Evolutionary conservation across 2,329 filamentous ascomycete genomes (phyloP).

Genomic region (Scorias spongiosa): DNA sequence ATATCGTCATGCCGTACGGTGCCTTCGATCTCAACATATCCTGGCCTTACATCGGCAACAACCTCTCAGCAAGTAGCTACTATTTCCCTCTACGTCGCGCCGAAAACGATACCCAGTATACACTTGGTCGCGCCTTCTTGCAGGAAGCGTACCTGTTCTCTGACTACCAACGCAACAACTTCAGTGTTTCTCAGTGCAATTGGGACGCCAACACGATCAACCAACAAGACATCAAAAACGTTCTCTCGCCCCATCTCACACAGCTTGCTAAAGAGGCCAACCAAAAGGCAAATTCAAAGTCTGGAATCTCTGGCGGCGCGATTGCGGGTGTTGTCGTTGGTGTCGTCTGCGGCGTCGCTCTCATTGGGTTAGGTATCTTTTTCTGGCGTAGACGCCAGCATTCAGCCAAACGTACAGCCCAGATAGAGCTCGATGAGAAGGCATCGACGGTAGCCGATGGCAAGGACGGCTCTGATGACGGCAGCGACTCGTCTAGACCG

Average conservation of each 20-base stretch:
- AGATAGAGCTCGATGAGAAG: slow-evolving; percentile 8
- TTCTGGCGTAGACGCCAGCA: slow-evolving; percentile 9
- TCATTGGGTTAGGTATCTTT: slow-evolving; percentile 14
- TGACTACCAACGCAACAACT: slow-evolving; percentile 22
- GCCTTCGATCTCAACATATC: slow-evolving; percentile 20
- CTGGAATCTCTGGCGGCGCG: slow-evolving; percentile 14
- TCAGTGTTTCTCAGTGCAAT: slow-evolving; percentile 21
- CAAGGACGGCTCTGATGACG: slow-evolving; percentile 3
- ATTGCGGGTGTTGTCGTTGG: slow-evolving; percentile 21
- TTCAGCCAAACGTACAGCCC: slow-evolving; percentile 6
- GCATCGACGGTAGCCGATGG: slow-evolving; percentile 5
- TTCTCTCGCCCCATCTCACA: slow-evolving; percentile 12
- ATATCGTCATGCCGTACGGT: slow-evolving; percentile 22
- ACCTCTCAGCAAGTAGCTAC: slow-evolving; percentile 9
- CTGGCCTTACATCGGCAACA: slow-evolving; percentile 15
- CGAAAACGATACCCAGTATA: slow-evolving; percentile 20
- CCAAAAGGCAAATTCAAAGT: slow-evolving; percentile 2
- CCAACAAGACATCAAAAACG: slow-evolving; percentile 12
- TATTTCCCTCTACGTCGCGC: slow-evolving; percentile 23
- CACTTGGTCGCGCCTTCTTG: slow-evolving; percentile 22
- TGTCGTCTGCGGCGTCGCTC: slow-evolving; percentile 14
- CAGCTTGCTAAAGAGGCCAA: slow-evolving; percentile 3
- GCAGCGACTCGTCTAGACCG: not conserved
- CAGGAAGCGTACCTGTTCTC: slow-evolving; percentile 25
- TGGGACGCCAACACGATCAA: slow-evolving; percentile 15